A percentile compares a stretch with the other conserved stretches of the same genome.
Evolutionary conservation across 2,329 filamentous ascomycete species (phyloP).

Genomic region (Neonectria sp.): DNA sequence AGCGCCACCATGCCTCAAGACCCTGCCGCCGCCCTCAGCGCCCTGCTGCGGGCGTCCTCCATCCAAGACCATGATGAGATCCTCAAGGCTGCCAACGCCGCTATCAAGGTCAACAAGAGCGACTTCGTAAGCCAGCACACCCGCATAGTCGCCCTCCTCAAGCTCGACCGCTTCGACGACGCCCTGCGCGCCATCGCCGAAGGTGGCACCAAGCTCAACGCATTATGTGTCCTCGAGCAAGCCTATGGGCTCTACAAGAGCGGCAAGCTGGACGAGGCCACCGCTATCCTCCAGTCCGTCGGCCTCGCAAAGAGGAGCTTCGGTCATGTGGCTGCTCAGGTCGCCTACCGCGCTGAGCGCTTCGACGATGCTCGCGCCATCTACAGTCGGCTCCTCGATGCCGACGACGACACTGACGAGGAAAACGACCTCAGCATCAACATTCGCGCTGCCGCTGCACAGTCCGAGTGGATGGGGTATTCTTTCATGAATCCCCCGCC

Average conservation of each 20-base stretch:
- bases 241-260: slow-evolving; percentile 89
- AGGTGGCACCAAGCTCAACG: slow-evolving; percentile 72
- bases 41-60: slow-evolving; percentile 67
- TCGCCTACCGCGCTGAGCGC: slow-evolving; percentile 81
- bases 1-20: slow-evolving; percentile 59
- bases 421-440: slow-evolving; percentile 86
- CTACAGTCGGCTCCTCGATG: slow-evolving; percentile 72
- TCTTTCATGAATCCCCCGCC: slow-evolving; percentile 60
- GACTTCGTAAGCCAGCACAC: slow-evolving; percentile 76
- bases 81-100: slow-evolving; percentile 74
- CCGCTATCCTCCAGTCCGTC: slow-evolving; percentile 56
- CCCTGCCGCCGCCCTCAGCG: slow-evolving; percentile 65
- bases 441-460: slow-evolving; percentile 78
- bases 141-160: slow-evolving; percentile 81
- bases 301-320: slow-evolving; percentile 54
- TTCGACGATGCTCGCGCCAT: slow-evolving; percentile 77
- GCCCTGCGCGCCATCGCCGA: slow-evolving; percentile 78
- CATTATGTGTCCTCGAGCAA: slow-evolving; percentile 76
- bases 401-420: slow-evolving; percentile 67
- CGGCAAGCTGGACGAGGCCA: slow-evolving; percentile 78
- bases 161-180: slow-evolving; percentile 87
- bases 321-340: slow-evolving; percentile 73
- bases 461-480: slow-evolving; percentile 78
- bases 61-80: slow-evolving; percentile 83
- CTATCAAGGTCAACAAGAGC: slow-evolving; percentile 72